Evolutionary conservation across 1,284 basidiomycete species (phyloP), one percentile per base, ranked within the genome.

Genomic region (Omphalotus olearius): DNA sequence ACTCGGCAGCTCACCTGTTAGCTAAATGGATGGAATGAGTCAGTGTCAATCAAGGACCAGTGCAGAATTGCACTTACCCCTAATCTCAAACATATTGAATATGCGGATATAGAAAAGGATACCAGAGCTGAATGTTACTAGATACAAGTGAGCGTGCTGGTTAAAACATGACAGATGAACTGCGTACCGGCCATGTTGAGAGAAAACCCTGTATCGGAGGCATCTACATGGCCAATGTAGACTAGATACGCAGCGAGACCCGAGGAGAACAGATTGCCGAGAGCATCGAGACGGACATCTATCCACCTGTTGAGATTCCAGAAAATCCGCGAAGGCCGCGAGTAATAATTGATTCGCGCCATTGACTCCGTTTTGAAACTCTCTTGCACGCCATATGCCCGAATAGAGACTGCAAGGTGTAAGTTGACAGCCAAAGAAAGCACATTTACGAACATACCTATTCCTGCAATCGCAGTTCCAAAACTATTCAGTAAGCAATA

Each of bases 391-490:
- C 70, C 69, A 57, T 73, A 78, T 7, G 76, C 76, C 30, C 76
- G 69, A 26, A 78, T 72, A 2, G 57, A 58, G 4, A 49, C 57
- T 54, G 23, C 9, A 9, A 16, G 18, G 44, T n/a, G 36, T 30
- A 10, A 3, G 6, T 16, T 10, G 11, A 35, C 17, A 51, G 50
- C 14, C 13, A 23, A 25, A 9, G 14, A 9, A 14, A 10, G 16
- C 17, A 25, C 25, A 43, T 39, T 53, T 66, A 26, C 20, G 18
- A 10, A 62, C 76, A 49, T 56, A 85, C 82, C 71, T 35, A 91
- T 70, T 25, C 89, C 88, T 6, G 75, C 66, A 41, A 89, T 76
- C 0, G 84, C 79, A 18, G 83, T 79, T 13, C 83, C 80, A 59
- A 91, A 86, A 59, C 67, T 69, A 41, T 52, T 54, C 14, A 33